phyloP scores from a whole-genome alignment of 345 rosid species.

The Rhizophora apiculata region DNA sequence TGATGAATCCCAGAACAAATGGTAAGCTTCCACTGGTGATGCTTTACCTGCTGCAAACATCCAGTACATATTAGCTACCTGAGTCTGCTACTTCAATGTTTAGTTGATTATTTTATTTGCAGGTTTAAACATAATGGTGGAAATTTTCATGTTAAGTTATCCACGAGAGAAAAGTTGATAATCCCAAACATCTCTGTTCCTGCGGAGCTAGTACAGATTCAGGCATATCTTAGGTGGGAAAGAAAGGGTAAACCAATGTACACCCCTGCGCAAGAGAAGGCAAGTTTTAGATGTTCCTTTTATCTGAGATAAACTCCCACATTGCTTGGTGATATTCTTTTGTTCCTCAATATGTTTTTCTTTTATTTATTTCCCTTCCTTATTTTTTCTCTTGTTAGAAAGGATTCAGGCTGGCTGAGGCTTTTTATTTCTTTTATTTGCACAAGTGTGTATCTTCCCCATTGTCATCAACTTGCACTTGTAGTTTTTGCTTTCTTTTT shows the following conservation, averaged over 20 bases:
- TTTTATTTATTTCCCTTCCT: too few species aligned
- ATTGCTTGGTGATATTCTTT: background rate
- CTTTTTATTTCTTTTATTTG: background rate
- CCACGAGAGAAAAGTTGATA: constrained; percentile 37
- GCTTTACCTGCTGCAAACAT: constrained; percentile 5
- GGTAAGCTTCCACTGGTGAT: constrained; percentile 47
- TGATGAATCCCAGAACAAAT: constrained; percentile 76
- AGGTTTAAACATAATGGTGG: constrained; percentile 88
- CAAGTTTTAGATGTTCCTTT: constrained; percentile 21
- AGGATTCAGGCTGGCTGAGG: background rate
- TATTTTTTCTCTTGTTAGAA: too few species aligned
- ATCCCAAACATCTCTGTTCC: constrained; percentile 55
- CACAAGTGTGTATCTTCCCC: too few species aligned
- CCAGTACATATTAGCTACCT: constrained; percentile 10
- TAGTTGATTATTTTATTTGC: constrained; percentile 19
- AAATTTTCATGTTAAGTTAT: constrained; percentile 76
- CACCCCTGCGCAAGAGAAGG: constrained; percentile 74
- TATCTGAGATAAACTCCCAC: background rate
- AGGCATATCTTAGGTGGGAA: constrained; percentile 96
- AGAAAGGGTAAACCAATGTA: constrained; percentile 90
- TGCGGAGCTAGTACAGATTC: constrained; percentile 93
- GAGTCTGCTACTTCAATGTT: background rate
- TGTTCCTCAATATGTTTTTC: background rate
- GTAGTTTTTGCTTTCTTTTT: too few species aligned
- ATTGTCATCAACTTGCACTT: too few species aligned